phyloP scores from a whole-genome alignment of 306 rosid species.

The Rosa chinensis region DNA sequence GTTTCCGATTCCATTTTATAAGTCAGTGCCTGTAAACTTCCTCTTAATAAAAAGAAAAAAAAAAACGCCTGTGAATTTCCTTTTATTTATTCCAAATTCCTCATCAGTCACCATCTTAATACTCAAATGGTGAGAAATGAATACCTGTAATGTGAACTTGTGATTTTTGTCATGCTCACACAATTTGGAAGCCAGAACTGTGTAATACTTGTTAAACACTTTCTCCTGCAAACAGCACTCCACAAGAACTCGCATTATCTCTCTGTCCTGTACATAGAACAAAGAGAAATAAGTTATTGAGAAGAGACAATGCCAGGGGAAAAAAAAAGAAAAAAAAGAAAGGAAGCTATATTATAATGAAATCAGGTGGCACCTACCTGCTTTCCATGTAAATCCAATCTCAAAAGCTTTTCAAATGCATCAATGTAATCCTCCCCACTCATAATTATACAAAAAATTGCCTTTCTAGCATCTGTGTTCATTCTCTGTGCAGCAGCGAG shows the following conservation, averaged over 20 bases:
- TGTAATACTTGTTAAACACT: conserved; percentile 84
- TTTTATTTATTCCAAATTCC: background rate
- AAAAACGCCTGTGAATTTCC: background rate
- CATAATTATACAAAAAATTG: conserved; percentile 93
- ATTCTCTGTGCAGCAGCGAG: conserved; percentile 89
- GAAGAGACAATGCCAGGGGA: background rate
- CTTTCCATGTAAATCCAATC: conserved; percentile 82
- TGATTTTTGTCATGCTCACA: conserved; percentile 94
- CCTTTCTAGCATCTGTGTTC: conserved; percentile 90
- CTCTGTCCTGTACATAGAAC: conserved; percentile 64
- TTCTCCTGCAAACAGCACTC: conserved; percentile 95
- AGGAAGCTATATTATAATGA: background rate
- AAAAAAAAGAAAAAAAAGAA: background rate
- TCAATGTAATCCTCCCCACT: conserved; percentile 88
- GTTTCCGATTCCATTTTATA: background rate
- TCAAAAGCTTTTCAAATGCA: conserved; percentile 91
- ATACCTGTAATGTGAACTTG: conserved; percentile 91
- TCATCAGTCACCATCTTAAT: conserved; percentile 9
- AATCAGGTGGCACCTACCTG: conserved; percentile 49
- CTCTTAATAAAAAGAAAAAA: background rate
- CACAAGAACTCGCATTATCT: conserved; percentile 83
- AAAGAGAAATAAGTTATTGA: conserved; percentile 8
- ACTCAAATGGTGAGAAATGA: conserved; percentile 10
- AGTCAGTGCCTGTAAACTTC: background rate
- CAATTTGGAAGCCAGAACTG: conserved; percentile 79